Conservation (phyloP, 148 eudicot species). For the Amaranthus palmeri region DNA sequence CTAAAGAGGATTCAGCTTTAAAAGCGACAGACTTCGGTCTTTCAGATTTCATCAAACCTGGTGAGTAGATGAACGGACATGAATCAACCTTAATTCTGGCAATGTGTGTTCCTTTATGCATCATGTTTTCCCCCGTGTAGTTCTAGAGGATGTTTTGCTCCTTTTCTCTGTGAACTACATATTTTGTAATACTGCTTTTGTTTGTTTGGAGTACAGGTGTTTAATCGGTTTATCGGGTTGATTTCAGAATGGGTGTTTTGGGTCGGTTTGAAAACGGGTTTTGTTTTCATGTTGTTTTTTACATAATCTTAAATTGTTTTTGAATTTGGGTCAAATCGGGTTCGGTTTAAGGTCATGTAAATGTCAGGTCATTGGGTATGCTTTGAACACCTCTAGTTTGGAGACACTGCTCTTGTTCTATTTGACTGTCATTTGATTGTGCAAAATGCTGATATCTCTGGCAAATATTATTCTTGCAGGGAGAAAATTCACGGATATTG, state of each 20-base stretch:
- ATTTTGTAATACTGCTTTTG: no score
- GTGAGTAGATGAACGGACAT: slow-evolving; percentile 32
- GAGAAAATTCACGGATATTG: slow-evolving; percentile 79
- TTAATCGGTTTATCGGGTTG: no score
- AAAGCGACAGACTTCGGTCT: slow-evolving; percentile 98
- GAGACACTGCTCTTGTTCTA: background rate
- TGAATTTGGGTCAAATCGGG: no score
- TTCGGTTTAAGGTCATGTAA: no score
- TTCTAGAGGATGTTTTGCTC: no score
- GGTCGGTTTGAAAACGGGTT: no score
- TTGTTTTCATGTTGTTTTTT: no score
- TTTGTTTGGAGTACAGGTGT: no score
- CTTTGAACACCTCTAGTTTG: background rate
- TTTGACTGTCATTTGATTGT: background rate
- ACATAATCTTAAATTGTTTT: no score
- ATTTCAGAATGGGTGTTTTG: no score
- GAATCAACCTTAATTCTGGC: background rate
- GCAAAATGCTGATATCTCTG: slow-evolving; percentile 12
- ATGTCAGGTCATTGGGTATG: no score
- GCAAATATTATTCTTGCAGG: slow-evolving; percentile 40
- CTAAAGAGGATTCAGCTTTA: slow-evolving; percentile 64
- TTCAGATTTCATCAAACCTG: slow-evolving; percentile 89
- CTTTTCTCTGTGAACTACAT: no score
- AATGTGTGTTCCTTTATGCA: background rate
- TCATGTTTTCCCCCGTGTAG: background rate